Evolutionary conservation across 257 asterid genomes (phyloP).

Genomic region (Petunia secreta): DNA sequence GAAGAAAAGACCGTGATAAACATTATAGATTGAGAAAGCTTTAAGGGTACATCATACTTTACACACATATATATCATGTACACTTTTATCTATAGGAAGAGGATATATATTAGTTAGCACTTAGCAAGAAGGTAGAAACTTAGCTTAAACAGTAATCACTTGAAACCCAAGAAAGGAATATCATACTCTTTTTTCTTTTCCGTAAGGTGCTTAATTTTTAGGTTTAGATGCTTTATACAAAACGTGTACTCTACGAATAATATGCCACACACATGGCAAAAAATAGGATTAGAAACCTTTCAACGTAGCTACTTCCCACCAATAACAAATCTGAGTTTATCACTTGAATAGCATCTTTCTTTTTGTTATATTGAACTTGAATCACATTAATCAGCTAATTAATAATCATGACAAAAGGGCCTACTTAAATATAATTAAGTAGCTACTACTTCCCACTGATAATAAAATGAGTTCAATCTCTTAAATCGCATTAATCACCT

Average conservation of each 20-base stretch:
- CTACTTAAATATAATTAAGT: neutral
- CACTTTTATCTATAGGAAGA: neutral
- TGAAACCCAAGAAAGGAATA: conserved; percentile 32
- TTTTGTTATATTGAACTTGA: neutral
- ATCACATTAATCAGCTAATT: neutral
- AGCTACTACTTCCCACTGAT: neutral
- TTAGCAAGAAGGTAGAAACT: neutral
- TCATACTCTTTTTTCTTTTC: neutral
- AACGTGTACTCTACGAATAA: conserved; percentile 25
- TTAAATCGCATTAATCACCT: neutral
- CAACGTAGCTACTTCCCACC: neutral
- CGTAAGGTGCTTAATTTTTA: neutral
- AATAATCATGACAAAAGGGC: neutral
- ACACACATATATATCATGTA: neutral
- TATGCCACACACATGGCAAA: neutral
- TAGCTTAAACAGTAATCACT: conserved; percentile 22
- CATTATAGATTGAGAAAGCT: neutral
- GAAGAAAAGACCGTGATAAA: neutral
- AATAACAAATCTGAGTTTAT: conserved; percentile 6
- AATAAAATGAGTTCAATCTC: neutral
- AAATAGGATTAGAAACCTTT: neutral
- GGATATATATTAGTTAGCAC: neutral
- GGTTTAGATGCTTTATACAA: conserved; percentile 9
- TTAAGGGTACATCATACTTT: neutral
- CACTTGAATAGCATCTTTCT: neutral